Evolutionary conservation across 768 basidiomycete genomes (phyloP).

Genomic region (Plicaturopsis crispa): DNA sequence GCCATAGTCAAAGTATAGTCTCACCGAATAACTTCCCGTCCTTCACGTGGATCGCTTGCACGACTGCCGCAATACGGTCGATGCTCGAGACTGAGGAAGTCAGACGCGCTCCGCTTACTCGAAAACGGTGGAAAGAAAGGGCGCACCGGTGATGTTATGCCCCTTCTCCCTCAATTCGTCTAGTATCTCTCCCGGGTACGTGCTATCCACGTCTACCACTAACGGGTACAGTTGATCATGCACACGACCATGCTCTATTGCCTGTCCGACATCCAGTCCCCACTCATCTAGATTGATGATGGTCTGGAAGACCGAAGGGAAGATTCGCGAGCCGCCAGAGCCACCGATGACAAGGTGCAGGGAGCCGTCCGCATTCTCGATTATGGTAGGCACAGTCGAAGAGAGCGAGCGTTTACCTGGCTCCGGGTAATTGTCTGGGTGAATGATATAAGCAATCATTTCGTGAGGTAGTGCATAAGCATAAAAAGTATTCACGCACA

Average conservation of each 20-base stretch:
- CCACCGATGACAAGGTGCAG: slow-evolving; percentile 75
- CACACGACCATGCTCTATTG: slow-evolving; percentile 78
- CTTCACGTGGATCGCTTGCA: slow-evolving; percentile 37
- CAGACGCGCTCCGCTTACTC: background rate
- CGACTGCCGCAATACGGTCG: slow-evolving; percentile 65
- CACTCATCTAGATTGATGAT: slow-evolving; percentile 70
- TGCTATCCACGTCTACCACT: slow-evolving; percentile 50
- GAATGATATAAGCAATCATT: slow-evolving; percentile 4
- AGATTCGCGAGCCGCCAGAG: slow-evolving; percentile 84
- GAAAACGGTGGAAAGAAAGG: slow-evolving; percentile 2
- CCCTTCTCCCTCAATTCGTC: slow-evolving; percentile 50
- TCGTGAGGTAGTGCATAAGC: slow-evolving; percentile 1
- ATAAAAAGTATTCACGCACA: slow-evolving; percentile 40
- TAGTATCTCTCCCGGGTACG: slow-evolving; percentile 50
- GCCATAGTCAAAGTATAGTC: slow-evolving; percentile 13
- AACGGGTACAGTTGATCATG: slow-evolving; percentile 83
- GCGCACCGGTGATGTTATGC: slow-evolving; percentile 63
- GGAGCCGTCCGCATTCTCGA: slow-evolving; percentile 69
- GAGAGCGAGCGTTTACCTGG: slow-evolving; percentile 87
- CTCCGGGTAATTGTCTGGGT: slow-evolving; percentile 78
- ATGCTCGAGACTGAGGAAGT: slow-evolving; percentile 46
- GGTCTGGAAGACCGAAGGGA: slow-evolving; percentile 71
- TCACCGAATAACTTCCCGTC: slow-evolving; percentile 59
- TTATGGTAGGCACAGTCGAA: slow-evolving; percentile 72
- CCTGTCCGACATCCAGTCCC: slow-evolving; percentile 71